A percentile compares a stretch with the other conserved stretches of the same genome.
phyloP scores from a whole-genome alignment of 1,284 basidiomycete species.

The Ceratobasidium sp. region DNA sequence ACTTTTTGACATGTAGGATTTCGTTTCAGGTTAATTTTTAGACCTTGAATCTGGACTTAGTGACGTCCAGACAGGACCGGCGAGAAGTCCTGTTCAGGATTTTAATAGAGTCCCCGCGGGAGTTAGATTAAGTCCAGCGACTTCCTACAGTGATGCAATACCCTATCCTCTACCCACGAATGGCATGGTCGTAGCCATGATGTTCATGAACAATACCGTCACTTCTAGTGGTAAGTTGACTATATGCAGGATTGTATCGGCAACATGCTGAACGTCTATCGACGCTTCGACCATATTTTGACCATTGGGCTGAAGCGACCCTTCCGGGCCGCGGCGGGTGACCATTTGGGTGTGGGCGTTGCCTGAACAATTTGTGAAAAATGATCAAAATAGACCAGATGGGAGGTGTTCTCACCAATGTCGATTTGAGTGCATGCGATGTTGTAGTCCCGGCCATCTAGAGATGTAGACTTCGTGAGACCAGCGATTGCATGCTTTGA shows the following conservation, averaged over 20 bases:
- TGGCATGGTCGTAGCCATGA: constrained; percentile 73
- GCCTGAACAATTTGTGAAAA: constrained; percentile 57
- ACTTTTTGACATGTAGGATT: no score
- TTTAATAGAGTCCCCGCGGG: no score
- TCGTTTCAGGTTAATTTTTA: no score
- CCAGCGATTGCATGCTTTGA: constrained; percentile 84
- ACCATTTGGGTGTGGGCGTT: constrained; percentile 75
- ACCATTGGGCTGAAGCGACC: constrained; percentile 77
- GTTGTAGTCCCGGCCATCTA: constrained; percentile 77
- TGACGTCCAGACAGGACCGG: no score
- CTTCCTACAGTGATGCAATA: no score
- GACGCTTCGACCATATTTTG: constrained; percentile 67
- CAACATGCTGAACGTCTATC: constrained; percentile 77
- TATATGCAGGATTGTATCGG: constrained; percentile 74
- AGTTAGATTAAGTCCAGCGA: no score
- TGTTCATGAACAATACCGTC: constrained; percentile 74
- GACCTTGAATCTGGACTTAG: no score
- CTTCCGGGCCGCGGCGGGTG: constrained; percentile 56
- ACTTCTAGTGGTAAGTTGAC: constrained; percentile 73
- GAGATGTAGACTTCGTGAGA: constrained; percentile 75
- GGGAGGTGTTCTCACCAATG: constrained; percentile 63
- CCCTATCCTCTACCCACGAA: constrained; percentile 69
- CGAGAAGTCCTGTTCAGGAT: no score
- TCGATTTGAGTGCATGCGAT: constrained; percentile 85
- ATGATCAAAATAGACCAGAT: constrained; percentile 17